phyloP scores from a whole-genome alignment of 257 asterid genomes.

The Euphrasia confusa region DNA sequence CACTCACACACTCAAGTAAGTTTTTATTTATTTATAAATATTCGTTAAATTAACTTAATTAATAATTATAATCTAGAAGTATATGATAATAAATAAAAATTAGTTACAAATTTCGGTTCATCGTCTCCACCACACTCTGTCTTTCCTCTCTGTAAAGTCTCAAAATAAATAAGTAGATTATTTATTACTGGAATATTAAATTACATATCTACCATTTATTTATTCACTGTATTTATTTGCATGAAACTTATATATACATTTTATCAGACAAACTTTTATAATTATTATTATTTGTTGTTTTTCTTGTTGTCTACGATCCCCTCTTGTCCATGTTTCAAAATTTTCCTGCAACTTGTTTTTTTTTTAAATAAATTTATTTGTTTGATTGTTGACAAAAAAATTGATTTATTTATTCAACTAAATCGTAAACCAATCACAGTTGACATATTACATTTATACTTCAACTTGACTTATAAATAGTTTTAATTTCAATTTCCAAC shows the following conservation, averaged over 20 bases:
- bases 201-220: no score
- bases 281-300: neutral
- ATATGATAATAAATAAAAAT: no score
- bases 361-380: slow-evolving; percentile 6
- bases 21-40: no score
- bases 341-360: slow-evolving; percentile 26
- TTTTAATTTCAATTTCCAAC: slow-evolving; percentile 18
- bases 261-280: neutral
- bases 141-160: no score
- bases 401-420: slow-evolving; percentile 22
- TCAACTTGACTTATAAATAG: slow-evolving; percentile 11
- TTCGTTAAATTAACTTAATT: no score
- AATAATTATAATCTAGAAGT: no score
- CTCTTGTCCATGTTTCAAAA: slow-evolving; percentile 11
- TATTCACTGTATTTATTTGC: slow-evolving; percentile 10
- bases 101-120: no score
- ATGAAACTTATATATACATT: slow-evolving; percentile 19
- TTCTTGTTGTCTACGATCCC: slow-evolving; percentile 28
- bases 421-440: slow-evolving; percentile 23
- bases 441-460: slow-evolving; percentile 25
- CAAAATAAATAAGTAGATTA: no score
- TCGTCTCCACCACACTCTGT: no score
- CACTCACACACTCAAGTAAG: no score
- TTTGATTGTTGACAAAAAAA: slow-evolving; percentile 24
- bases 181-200: no score